A percentile compares a stretch with the other conserved stretches of the same genome.
Conservation (phyloP, 768 basidiomycete species). For the Mycena rebaudengoi region DNA sequence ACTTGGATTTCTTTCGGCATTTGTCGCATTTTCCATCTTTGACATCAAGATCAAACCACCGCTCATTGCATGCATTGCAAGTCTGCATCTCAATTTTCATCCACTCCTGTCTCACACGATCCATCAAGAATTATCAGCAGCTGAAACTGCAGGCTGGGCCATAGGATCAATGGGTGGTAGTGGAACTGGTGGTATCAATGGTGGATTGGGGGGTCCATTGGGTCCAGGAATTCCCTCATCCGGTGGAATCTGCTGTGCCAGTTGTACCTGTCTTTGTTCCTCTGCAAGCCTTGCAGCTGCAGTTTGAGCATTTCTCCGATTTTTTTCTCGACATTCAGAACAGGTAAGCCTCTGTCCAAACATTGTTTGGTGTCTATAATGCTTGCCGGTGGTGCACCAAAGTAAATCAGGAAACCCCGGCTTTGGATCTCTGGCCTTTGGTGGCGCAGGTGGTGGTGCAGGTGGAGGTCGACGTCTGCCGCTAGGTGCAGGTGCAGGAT, state of each 20-base stretch:
- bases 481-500: background rate
- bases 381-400: too few relatives aligned
- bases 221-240: background rate
- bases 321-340: too few relatives aligned
- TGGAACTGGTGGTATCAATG: background rate
- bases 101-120: background rate
- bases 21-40: background rate
- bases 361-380: too few relatives aligned
- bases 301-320: too few relatives aligned
- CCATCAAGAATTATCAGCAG: background rate
- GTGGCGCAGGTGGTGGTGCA: too few relatives aligned
- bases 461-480: background rate
- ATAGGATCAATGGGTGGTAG: too few relatives aligned
- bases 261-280: too few relatives aligned
- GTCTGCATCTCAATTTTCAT: background rate
- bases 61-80: conserved; percentile 1
- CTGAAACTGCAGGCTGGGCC: background rate
- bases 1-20: background rate
- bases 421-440: too few relatives aligned
- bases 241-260: too few relatives aligned
- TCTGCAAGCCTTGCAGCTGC: too few relatives aligned
- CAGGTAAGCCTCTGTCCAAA: too few relatives aligned
- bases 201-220: background rate
- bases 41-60: conserved; percentile 21
- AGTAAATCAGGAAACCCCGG: too few relatives aligned